Evolutionary conservation across 257 asterid genomes (phyloP).

Genomic region (Catharanthus roseus): DNA sequence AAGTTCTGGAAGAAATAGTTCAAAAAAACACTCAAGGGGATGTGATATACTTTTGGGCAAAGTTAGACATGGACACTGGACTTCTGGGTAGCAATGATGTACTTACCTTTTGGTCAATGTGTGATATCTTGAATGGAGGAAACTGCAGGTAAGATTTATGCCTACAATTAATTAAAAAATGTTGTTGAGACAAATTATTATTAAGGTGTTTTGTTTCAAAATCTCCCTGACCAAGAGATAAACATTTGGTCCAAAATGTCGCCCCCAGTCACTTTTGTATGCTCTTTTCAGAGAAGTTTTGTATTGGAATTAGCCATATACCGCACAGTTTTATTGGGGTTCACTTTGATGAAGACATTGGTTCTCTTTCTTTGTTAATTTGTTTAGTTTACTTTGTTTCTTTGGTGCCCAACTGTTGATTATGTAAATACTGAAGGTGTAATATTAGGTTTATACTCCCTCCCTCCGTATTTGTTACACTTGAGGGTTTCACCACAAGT

Average conservation of each 20-base stretch:
- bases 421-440: neutral
- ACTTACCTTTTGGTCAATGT: conserved; percentile 93
- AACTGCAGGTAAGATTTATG: conserved; percentile 66
- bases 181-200: neutral
- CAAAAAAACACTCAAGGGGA: conserved; percentile 72
- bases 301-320: neutral
- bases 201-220: neutral
- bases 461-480: too few species aligned
- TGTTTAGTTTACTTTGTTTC: neutral
- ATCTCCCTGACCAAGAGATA: neutral
- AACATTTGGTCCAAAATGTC: neutral
- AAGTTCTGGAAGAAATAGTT: conserved; percentile 65
- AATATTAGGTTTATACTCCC: neutral
- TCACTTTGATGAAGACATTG: neutral
- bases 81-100: conserved; percentile 51
- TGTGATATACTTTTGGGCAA: conserved; percentile 80
- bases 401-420: neutral
- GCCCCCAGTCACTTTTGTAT: neutral
- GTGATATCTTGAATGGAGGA: conserved; percentile 91
- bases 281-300: neutral
- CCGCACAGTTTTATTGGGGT: neutral
- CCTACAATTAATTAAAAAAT: neutral
- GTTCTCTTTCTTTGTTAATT: neutral
- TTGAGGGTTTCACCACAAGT: too few species aligned
- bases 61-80: conserved; percentile 63